A percentile compares a stretch with the other conserved stretches of the same genome.
phyloP scores from a whole-genome alignment of 164 flowering plant genomes.

The Berberis vulgaris region DNA sequence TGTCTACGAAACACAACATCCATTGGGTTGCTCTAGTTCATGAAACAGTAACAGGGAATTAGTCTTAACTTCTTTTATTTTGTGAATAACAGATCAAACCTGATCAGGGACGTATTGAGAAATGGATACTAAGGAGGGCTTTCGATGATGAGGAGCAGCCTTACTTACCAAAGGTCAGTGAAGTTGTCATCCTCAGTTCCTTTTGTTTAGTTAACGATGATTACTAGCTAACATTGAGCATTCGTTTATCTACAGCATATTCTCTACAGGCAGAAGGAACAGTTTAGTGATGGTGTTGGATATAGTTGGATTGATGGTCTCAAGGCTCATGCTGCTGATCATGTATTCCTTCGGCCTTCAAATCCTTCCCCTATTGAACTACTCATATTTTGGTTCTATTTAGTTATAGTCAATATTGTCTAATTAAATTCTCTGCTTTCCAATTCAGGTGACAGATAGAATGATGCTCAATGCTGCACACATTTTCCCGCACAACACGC shows the following conservation, averaged over 20 bases:
- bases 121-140: conserved; percentile 88
- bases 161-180: conserved; percentile 79
- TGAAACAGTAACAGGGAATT: not conserved
- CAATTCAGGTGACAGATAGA: conserved; percentile 56
- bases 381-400: not conserved
- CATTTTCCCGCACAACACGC: conserved; percentile 84
- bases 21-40: not conserved
- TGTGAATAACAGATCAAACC: conserved; percentile 49
- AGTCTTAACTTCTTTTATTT: not conserved
- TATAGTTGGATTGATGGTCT: conserved; percentile 98
- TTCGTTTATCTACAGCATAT: conserved; percentile 61
- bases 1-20: not conserved
- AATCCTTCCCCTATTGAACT: not conserved
- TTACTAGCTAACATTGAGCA: conserved; percentile 8
- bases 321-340: conserved; percentile 72
- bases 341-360: conserved; percentile 30
- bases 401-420: not conserved
- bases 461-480: conserved; percentile 77
- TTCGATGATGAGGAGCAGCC: conserved; percentile 87
- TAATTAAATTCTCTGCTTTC: not conserved
- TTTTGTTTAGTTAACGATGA: not conserved
- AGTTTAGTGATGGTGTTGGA: conserved; percentile 96
- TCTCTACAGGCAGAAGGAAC: conserved; percentile 90
- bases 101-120: conserved; percentile 68
- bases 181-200: not conserved